Conservation (phyloP, 1,284 basidiomycete species). For the Heterobasidion annosum region DNA sequence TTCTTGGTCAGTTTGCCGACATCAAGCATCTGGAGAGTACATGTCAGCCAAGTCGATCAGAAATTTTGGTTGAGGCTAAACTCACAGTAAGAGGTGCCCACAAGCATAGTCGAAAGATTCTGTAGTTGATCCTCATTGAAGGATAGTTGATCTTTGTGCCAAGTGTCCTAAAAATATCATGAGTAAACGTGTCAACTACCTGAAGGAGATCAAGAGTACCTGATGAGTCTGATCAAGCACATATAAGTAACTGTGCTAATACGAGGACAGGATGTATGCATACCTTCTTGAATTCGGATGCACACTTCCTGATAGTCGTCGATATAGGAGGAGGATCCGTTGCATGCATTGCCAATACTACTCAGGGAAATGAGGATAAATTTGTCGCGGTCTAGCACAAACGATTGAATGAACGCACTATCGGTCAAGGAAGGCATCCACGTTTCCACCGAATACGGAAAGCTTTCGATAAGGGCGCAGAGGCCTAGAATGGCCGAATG, state of each 20-base stretch:
- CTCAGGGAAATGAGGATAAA: slow-evolving; percentile 3
- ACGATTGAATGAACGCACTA: slow-evolving; percentile 27
- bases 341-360: slow-evolving; percentile 72
- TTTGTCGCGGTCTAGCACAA: background rate
- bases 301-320: slow-evolving; percentile 82
- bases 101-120: slow-evolving; percentile 81
- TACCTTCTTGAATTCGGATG: slow-evolving; percentile 85
- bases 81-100: slow-evolving; percentile 87
- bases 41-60: background rate
- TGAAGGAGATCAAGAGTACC: slow-evolving; percentile 24
- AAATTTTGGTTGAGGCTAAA: slow-evolving; percentile 5
- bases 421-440: slow-evolving; percentile 76
- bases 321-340: slow-evolving; percentile 91
- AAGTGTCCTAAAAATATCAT: slow-evolving; percentile 58
- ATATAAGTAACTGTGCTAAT: slow-evolving; percentile 7
- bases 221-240: slow-evolving; percentile 50
- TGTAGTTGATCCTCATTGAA: slow-evolving; percentile 90
- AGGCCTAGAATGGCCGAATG: slow-evolving; percentile 91
- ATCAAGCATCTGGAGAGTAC: background rate
- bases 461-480: slow-evolving; percentile 74
- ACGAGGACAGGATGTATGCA: slow-evolving; percentile 11
- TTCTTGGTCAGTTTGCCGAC: background rate
- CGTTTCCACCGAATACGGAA: slow-evolving; percentile 69
- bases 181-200: slow-evolving; percentile 6
- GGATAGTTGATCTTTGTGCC: slow-evolving; percentile 84